phyloP scores from a whole-genome alignment of 148 eudicot genomes.

The Bassia scoparia region DNA sequence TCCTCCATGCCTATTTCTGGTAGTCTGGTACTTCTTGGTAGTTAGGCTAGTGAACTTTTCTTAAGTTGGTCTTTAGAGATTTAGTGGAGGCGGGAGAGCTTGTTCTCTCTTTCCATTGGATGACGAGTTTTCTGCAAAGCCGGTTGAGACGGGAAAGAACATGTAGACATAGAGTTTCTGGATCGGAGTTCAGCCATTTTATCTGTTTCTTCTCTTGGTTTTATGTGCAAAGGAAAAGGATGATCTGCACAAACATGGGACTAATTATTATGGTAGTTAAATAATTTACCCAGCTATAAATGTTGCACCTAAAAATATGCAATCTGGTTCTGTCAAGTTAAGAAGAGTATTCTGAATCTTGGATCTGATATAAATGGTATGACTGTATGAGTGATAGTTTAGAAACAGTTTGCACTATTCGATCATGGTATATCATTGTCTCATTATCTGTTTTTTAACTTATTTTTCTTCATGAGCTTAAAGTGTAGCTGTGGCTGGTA shows the following conservation, averaged over 20 bases:
- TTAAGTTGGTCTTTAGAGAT: background rate
- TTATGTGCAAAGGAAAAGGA: background rate
- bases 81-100: background rate
- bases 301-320: constrained; percentile 1
- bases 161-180: background rate
- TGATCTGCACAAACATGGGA: too few species aligned
- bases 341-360: background rate
- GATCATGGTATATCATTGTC: background rate
- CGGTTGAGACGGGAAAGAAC: background rate
- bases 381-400: background rate
- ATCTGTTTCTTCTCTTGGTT: background rate
- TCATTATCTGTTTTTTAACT: background rate
- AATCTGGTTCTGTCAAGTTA: background rate
- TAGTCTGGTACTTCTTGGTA: constrained; percentile 3
- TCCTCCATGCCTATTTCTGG: background rate
- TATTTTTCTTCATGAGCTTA: background rate
- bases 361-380: background rate
- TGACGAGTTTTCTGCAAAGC: background rate
- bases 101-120: background rate
- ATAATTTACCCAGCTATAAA: background rate
- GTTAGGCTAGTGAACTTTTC: background rate
- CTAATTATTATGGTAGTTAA: background rate
- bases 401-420: background rate
- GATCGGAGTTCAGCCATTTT: background rate
- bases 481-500: background rate